These are phyloP conservation scores for Symbiodinium pilosum DNA, from an alignment of 73 alveolate species.

Conservation along the genomic window DNA sequence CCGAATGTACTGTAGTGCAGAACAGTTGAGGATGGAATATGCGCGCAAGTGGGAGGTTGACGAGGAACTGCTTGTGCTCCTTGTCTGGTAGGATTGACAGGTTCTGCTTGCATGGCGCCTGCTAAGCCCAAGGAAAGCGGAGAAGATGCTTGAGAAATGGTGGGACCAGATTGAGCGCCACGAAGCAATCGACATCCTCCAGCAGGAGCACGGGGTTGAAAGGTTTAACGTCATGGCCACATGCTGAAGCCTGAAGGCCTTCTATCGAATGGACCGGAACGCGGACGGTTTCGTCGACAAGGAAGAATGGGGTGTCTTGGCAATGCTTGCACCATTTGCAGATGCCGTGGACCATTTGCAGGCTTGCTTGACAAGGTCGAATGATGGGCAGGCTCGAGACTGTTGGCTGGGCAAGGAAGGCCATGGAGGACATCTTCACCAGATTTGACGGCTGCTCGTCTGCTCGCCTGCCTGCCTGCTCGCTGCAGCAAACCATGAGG, in stretches of 20 bases:
- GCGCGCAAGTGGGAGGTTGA: conserved; percentile 53
- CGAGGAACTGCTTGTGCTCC: neutral
- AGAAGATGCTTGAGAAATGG: conserved; percentile 38
- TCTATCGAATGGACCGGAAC: conserved; percentile 56
- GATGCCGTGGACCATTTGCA: neutral
- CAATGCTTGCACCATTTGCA: too few relatives aligned
- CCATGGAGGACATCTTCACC: conserved; percentile 21
- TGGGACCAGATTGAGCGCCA: conserved; percentile 48
- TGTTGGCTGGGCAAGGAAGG: neutral
- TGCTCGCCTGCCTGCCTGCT: too few relatives aligned
- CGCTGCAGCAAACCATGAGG: neutral
- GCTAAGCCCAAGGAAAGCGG: neutral
- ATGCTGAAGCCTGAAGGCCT: neutral
- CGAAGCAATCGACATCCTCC: conserved; percentile 40
- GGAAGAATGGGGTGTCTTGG: conserved; percentile 35
- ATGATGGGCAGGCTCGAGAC: conserved; percentile 27
- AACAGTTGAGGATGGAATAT: neutral
- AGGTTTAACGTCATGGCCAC: too few relatives aligned
- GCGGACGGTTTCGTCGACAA: conserved; percentile 57
- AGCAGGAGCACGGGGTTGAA: neutral
- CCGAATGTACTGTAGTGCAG: too few relatives aligned
- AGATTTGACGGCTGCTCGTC: conserved; percentile 13
- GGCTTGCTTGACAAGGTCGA: neutral
- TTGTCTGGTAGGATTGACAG: neutral
- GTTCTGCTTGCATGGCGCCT: neutral